These are phyloP conservation scores for Ustilago curta DNA, from an alignment of 1,284 basidiomycete genomes.

Conservation along the genomic window DNA sequence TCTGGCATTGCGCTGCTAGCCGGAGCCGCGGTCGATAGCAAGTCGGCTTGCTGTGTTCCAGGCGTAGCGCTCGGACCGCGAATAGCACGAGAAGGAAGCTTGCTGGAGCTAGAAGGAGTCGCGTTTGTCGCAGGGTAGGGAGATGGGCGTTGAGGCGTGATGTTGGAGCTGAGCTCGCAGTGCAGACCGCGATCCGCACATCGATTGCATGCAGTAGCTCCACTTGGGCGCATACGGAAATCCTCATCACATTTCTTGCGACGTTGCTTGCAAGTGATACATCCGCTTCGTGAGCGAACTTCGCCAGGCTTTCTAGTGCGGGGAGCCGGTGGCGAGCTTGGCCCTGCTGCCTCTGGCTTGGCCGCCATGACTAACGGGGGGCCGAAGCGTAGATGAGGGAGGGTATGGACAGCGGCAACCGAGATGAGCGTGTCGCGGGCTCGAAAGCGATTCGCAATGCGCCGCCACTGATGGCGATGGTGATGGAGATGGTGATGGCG, in stretches of 20 bases:
- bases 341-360: constrained; percentile 10
- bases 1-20: not conserved
- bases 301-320: constrained; percentile 50
- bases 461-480: too few relatives aligned
- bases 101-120: constrained; percentile 14
- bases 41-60: constrained; percentile 5
- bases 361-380: constrained; percentile 9
- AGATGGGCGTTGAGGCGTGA: constrained; percentile 25
- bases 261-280: constrained; percentile 52
- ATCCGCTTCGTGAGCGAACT: constrained; percentile 52
- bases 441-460: too few relatives aligned
- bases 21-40: constrained; percentile 7
- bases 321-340: constrained; percentile 27
- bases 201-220: constrained; percentile 42
- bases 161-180: constrained; percentile 35
- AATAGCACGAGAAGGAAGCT: constrained; percentile 7
- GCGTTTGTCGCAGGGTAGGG: constrained; percentile 18
- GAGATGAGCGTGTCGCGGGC: too few relatives aligned
- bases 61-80: constrained; percentile 19
- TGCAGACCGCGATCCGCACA: constrained; percentile 47
- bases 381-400: not conserved
- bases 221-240: constrained; percentile 47
- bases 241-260: constrained; percentile 59
- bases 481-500: too few relatives aligned
- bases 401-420: not conserved